Conservation (phyloP, 805 yeast genomes). For the Metschnikowia shivogae region DNA sequence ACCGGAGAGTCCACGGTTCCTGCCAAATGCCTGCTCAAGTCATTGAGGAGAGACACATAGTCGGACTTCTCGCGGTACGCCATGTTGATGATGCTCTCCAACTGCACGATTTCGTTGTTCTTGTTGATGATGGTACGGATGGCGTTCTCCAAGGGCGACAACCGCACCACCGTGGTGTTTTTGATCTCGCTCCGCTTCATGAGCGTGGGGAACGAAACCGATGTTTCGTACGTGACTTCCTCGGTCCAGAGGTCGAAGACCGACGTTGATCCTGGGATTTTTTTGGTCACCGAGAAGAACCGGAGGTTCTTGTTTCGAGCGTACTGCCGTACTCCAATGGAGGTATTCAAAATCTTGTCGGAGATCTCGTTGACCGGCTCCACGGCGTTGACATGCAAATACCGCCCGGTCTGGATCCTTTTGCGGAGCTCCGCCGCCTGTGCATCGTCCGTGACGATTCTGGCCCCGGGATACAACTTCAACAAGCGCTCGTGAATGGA, state of each 20-base stretch:
- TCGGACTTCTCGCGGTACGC: slow-evolving; percentile 50
- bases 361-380: slow-evolving; percentile 59
- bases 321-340: slow-evolving; percentile 66
- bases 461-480: slow-evolving; percentile 77
- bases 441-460: slow-evolving; percentile 56
- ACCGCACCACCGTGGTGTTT: slow-evolving; percentile 41
- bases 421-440: slow-evolving; percentile 50
- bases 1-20: slow-evolving; percentile 93
- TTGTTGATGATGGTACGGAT: slow-evolving; percentile 60
- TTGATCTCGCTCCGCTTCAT: slow-evolving; percentile 79
- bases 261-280: slow-evolving; percentile 68
- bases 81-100: slow-evolving; percentile 57
- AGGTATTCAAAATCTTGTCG: slow-evolving; percentile 41
- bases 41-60: slow-evolving; percentile 49
- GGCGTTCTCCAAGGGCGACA: slow-evolving; percentile 87
- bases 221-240: slow-evolving; percentile 74
- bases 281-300: slow-evolving; percentile 63
- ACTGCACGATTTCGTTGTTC: slow-evolving; percentile 65
- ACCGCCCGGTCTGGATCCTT: slow-evolving; percentile 64
- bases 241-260: slow-evolving; percentile 84
- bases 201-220: slow-evolving; percentile 76
- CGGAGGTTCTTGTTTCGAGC: slow-evolving; percentile 71
- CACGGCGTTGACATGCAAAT: slow-evolving; percentile 65
- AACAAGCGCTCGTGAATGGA: slow-evolving; percentile 75
- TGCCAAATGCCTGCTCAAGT: slow-evolving; percentile 63